Base-by-base conservation (phyloP, 257 asterid species). In the Primulina eburnea region DNA sequence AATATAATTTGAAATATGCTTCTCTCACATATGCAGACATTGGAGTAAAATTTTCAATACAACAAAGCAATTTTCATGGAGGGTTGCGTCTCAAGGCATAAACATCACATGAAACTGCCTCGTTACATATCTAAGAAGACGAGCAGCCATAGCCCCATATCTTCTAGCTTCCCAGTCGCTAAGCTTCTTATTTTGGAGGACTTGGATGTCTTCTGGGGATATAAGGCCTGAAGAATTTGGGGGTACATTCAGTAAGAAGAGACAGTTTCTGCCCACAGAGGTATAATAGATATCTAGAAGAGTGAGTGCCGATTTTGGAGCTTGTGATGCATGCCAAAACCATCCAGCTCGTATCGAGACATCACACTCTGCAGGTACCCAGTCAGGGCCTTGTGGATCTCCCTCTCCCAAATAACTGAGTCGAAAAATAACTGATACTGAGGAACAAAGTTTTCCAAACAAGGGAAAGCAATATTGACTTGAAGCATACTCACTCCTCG, bases 191-290 rank as follows among this genome's bases (percentile, higher is more conserved):
- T 72, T 74, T 75, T 80, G 70, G 68, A 91, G 96, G 81, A 88
- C 99, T 78, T 68, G 72, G 65, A 89, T 70, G 82, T 94, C 97
- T 84, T 89, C 85, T 16, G 79, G 82, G 40, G 97, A 86, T 66
- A 94, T 91, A 30, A 94, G 97, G 28, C 99, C 99, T 0, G 96
- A 91, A 38, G 97, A 87, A 74, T 94, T 94, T 64, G 99, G 97
- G 24, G 97, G 99, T 30, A 94, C 92, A 12, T 91, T 94, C n/a
- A 94, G 80, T 73, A 91, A 70, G 53, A 94, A 78, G 65, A 86
- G 87, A 68, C 97, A 91, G 84, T 91, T 94, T 67, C 97, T 79
- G 30, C 99, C 99, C 2, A 86, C 95, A 7, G 99, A 94, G 60
- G 83, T 85, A 79, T 94, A 91, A 86, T 91, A 94, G 7, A 94